Percentiles rank a stretch among this genome's conserved stretches.
phyloP scores from a whole-genome alignment of 1,284 basidiomycete genomes.

The Coniferiporia weirii region DNA sequence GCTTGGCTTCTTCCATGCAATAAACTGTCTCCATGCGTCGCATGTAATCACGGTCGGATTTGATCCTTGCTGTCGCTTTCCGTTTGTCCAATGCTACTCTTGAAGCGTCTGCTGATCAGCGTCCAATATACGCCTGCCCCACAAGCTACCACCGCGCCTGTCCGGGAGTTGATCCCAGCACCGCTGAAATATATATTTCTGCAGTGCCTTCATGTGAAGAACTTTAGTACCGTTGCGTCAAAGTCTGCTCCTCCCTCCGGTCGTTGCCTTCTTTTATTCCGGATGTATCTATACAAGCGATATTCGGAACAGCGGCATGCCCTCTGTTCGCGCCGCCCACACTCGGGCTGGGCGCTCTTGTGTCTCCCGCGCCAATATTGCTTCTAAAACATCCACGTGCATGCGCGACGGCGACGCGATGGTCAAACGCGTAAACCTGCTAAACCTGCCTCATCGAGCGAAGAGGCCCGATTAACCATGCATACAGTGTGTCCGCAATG shows the following conservation, averaged over 20 bases:
- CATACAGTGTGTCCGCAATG: neutral
- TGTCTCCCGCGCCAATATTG: neutral
- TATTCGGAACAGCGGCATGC: neutral
- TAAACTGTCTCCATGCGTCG: neutral
- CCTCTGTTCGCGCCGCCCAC: neutral
- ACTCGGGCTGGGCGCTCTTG: too few relatives aligned
- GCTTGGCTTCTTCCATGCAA: neutral
- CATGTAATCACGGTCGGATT: neutral
- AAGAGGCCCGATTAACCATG: neutral
- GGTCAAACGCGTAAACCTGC: neutral
- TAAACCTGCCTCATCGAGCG: neutral
- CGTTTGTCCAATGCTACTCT: neutral
- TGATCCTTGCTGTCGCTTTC: neutral
- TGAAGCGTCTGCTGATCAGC: neutral
- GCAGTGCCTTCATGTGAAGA: neutral
- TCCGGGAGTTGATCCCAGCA: neutral
- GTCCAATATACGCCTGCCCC: neutral
- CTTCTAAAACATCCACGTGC: neutral
- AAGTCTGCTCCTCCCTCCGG: neutral
- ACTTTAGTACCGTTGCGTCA: neutral
- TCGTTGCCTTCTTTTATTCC: neutral
- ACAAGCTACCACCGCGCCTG: neutral
- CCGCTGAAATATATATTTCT: neutral
- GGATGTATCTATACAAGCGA: neutral
- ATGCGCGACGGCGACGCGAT: neutral